Evolutionary conservation across 2,329 filamentous ascomycete genomes (phyloP), one percentile per base, ranked within the genome.

Genomic region (Pleochaeta shiraiana): DNA sequence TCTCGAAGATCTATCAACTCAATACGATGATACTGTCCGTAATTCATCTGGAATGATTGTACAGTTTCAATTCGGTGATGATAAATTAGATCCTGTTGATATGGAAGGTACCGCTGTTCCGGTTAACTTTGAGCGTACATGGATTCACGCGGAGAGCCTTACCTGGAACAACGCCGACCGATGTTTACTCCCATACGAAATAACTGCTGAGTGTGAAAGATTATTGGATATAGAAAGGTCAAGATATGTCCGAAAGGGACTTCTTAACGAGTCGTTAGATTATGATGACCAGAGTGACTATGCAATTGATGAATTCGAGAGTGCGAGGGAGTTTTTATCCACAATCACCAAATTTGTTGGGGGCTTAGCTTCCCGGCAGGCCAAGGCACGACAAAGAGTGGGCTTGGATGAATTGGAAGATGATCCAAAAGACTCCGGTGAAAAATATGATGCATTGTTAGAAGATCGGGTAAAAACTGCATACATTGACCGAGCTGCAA

Each of bases 11-110:
- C 77, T 97, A 2, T 95, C 91, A 0, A 90, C 88, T 0, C 84
- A 90, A 70, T 98, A 98, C 71, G 93, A 98, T 71, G 83, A 95
- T 70, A 98, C 93, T 0, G 92, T 98, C 0, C 84, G 93, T 65
- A 97, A 92, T 31, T 96, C 91, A 0, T 86, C 86, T 1, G 88
- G 88, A 7, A 85, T 85, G 34, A 87, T 98, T 66, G 90, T 98
- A 1, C 93, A 98, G 73, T 97, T 98, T 76, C 90, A 95, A 72
- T 98, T 95, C 70, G 93, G 93, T 73, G 93, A 93, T 34, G 93
- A 98, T 72, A 91, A 92, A 68, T 79, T 98, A 34, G 93, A 98
- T 73, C 93, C 93, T 1, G 87, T 96, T 24, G 91, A 97, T 72
- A 98, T 98, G 92, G 93, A 98, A 74, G 93, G 90, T 53, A 86